Evolutionary conservation across 208 protist genomes (phyloP), one percentile per base, ranked within the genome.

Genomic region (Naegleria lovaniensis): DNA sequence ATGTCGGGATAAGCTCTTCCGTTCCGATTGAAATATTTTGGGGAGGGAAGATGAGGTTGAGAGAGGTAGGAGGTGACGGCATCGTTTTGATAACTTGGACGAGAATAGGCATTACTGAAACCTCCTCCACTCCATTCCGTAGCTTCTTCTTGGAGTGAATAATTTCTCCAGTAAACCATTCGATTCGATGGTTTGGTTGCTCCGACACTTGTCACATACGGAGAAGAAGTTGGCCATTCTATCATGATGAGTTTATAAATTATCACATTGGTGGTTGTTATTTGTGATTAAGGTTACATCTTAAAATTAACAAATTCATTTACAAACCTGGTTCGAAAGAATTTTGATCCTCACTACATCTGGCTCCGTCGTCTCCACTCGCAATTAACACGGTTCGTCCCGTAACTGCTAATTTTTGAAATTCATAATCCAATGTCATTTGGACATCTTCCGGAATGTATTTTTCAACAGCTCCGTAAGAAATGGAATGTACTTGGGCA

Each of bases 201-300:
- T n/a, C 91, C 91, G 40, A 92, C 91, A 83, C 91, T 38, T 5
- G 29, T 15, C 39, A 92, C 43, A 40, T 91, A 58, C 0, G 90
- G 91, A 36, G 38, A 84, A 11, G 25, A 39, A 88, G 86, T 36
- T 59, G 91, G 91, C 85, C 85, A 92, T 39, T 58, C 85, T 48
- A 9, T 48, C n/a, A n/a, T n/a, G n/a, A n/a, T n/a, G n/a, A n/a
- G n/a, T n/a, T n/a, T n/a, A n/a, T n/a, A n/a, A n/a, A n/a, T n/a
- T n/a, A n/a, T n/a, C n/a, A n/a, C n/a, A n/a, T n/a, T n/a, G n/a
- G n/a, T n/a, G n/a, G n/a, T n/a, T n/a, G n/a, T n/a, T n/a, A n/a
- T n/a, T n/a, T n/a, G n/a, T n/a, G n/a, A n/a, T n/a, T n/a, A n/a
- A n/a, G n/a, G n/a, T n/a, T n/a, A n/a, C n/a, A n/a, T n/a, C n/a